phyloP scores from a whole-genome alignment of 2,329 filamentous ascomycete species.

The Ophiognomonia clavigignenti-juglandacearum region DNA sequence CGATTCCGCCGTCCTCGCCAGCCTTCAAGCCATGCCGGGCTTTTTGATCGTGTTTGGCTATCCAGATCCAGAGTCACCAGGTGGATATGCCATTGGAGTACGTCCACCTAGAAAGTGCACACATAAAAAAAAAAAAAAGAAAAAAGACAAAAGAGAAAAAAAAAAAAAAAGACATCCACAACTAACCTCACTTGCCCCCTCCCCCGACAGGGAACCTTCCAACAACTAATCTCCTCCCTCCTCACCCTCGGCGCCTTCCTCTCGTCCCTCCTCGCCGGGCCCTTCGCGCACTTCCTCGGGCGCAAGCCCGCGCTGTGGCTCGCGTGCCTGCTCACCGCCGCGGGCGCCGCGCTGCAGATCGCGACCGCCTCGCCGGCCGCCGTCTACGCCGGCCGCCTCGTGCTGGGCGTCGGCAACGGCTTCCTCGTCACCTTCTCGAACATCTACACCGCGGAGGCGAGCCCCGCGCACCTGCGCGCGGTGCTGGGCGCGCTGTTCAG shows the following conservation, averaged over 20 bases:
- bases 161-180: too few species aligned
- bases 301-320: constrained; percentile 41
- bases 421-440: constrained; percentile 41
- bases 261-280: constrained; percentile 41
- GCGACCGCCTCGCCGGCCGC: constrained; percentile 32
- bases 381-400: constrained; percentile 40
- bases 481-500: constrained; percentile 43
- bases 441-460: constrained; percentile 43
- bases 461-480: constrained; percentile 42
- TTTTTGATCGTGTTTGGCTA: constrained; percentile 48
- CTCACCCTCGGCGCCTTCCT: constrained; percentile 46
- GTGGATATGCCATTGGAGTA: constrained; percentile 37
- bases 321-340: constrained; percentile 38
- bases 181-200: too few species aligned
- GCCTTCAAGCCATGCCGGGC: constrained; percentile 45
- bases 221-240: constrained; percentile 47
- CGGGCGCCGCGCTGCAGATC: constrained; percentile 40
- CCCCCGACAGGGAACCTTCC: constrained; percentile 39
- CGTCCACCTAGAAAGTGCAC: too few species aligned
- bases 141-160: too few species aligned
- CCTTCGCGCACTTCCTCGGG: constrained; percentile 42
- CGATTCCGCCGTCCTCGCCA: constrained; percentile 40
- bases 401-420: constrained; percentile 38
- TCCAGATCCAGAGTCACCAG: constrained; percentile 29
- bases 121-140: too few species aligned